Evolutionary conservation across 1,284 basidiomycete genomes (phyloP).

Genomic region (Exobasidium cylindrosporum): DNA sequence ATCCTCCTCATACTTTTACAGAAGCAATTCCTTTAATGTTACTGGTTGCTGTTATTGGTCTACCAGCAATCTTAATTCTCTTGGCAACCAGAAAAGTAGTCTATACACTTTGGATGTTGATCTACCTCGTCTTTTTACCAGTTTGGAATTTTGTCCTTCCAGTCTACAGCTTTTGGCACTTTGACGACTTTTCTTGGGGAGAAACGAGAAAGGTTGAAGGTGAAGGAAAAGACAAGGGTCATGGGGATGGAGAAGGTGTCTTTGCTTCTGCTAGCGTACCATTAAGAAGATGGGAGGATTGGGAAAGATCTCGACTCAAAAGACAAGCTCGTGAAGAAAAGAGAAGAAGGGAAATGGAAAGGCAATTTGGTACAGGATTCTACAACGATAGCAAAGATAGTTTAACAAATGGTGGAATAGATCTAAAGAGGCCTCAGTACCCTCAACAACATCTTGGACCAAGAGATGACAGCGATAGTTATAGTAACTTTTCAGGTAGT

Average conservation of each 20-base stretch:
- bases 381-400: conserved; percentile 61
- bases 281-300: conserved; percentile 95
- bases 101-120: conserved; percentile 96
- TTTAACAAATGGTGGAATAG: no score
- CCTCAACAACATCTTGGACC: not conserved
- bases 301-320: conserved; percentile 93
- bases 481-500: conserved; percentile 25
- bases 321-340: conserved; percentile 87
- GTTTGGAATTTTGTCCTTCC: conserved; percentile 87
- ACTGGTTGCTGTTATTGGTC: conserved; percentile 82
- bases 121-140: conserved; percentile 86
- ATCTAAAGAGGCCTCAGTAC: not conserved
- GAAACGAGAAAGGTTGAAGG: conserved; percentile 92
- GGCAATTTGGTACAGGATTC: conserved; percentile 65
- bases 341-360: conserved; percentile 57
- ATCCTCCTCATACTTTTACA: conserved; percentile 78
- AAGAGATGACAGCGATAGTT: conserved; percentile 27
- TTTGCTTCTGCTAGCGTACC: conserved; percentile 70
- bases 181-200: conserved; percentile 99
- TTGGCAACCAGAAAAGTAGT: conserved; percentile 91
- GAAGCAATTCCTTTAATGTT: conserved; percentile 92
- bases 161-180: conserved; percentile 81
- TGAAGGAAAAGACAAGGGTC: conserved; percentile 63
- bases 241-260: conserved; percentile 66
- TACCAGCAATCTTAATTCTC: conserved; percentile 87